phyloP scores from a whole-genome alignment of 2,329 filamentous ascomycete species.

The Juglanconis sp. region DNA sequence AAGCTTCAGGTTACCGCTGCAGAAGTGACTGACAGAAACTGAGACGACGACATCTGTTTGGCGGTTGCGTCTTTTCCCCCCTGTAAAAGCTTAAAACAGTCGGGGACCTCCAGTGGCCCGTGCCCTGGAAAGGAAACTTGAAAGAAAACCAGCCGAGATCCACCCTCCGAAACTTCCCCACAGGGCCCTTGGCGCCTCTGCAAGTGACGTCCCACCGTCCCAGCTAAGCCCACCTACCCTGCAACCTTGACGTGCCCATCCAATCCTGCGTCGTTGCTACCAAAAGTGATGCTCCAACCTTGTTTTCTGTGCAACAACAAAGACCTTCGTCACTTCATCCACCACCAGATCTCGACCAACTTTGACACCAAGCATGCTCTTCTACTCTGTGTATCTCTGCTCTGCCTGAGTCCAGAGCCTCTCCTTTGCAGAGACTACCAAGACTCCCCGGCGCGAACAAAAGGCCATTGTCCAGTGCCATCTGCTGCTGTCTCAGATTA shows the following conservation, averaged over 20 bases:
- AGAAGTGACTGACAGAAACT: background rate
- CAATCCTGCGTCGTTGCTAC: background rate
- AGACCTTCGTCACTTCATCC: background rate
- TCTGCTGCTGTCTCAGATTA: background rate
- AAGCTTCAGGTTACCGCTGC: too few species aligned
- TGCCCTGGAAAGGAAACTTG: background rate
- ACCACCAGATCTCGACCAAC: background rate
- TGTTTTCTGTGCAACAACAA: background rate
- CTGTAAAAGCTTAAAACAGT: background rate
- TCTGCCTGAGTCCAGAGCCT: background rate
- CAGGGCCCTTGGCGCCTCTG: background rate
- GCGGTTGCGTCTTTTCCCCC: background rate
- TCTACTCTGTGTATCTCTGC: background rate
- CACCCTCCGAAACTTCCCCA: background rate
- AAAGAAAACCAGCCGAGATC: too few species aligned
- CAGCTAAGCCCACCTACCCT: background rate
- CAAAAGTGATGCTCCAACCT: background rate
- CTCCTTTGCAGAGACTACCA: background rate
- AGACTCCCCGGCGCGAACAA: background rate
- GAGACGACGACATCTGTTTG: background rate
- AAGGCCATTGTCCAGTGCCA: background rate
- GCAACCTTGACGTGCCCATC: background rate
- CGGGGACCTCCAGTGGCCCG: background rate
- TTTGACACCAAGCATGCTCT: background rate
- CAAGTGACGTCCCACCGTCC: background rate